A percentile compares a stretch with the other conserved stretches of the same genome.
phyloP scores from a whole-genome alignment of 1,284 basidiomycete genomes.

The Ceratobasidium sp. region DNA sequence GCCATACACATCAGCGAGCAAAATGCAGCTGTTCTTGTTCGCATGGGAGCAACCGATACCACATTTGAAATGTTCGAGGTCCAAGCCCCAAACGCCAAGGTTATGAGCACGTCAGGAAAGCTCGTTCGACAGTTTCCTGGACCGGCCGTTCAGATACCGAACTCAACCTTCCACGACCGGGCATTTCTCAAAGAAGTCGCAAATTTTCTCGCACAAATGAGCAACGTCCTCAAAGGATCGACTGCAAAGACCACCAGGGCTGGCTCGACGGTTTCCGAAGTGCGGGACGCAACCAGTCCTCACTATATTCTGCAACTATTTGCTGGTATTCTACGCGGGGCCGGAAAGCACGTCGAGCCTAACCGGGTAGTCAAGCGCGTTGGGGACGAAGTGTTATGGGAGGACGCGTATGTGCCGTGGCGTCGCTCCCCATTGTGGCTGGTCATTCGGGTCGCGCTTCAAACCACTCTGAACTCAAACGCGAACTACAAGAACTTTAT shows the following conservation, averaged over 20 bases:
- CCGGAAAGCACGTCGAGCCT: conserved; percentile 50
- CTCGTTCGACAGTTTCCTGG: conserved; percentile 55
- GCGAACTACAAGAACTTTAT: conserved; percentile 62
- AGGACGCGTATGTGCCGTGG: conserved; percentile 57
- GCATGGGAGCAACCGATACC: conserved; percentile 48
- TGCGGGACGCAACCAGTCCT: conserved; percentile 54
- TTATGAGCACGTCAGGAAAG: conserved; percentile 57
- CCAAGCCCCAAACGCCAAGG: conserved; percentile 51
- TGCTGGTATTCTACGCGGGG: conserved; percentile 56
- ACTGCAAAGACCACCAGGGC: conserved; percentile 47
- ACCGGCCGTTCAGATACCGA: conserved; percentile 44
- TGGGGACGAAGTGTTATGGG: conserved; percentile 60
- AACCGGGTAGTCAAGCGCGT: conserved; percentile 55
- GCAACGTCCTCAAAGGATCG: conserved; percentile 46
- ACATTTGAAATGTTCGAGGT: conserved; percentile 60
- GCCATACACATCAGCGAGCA: conserved; percentile 57
- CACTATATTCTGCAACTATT: conserved; percentile 59
- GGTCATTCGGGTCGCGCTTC: conserved; percentile 60
- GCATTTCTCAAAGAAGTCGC: conserved; percentile 52
- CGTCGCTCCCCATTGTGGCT: conserved; percentile 61
- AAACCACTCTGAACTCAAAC: conserved; percentile 54
- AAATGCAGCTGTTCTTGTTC: conserved; percentile 59
- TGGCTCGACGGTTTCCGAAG: conserved; percentile 49
- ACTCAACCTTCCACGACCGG: conserved; percentile 47
- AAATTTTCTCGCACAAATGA: conserved; percentile 54